These are phyloP conservation scores for Helichrysum umbraculigerum DNA, from an alignment of 129 eudicot species.

Conservation along the genomic window DNA sequence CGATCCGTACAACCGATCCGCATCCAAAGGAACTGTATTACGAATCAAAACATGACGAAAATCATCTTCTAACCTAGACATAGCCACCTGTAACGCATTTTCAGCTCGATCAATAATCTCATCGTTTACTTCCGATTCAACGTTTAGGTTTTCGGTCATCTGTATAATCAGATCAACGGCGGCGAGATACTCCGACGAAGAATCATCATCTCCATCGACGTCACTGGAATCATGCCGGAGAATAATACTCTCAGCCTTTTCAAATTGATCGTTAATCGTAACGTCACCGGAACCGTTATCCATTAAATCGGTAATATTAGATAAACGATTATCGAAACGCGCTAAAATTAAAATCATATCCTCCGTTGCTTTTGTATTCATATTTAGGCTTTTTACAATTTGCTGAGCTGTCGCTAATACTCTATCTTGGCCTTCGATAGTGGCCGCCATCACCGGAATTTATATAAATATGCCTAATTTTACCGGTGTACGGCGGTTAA, in stretches of 20 bases:
- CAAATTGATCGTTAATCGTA: conserved; percentile 32
- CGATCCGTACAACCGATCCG: conserved; percentile 56
- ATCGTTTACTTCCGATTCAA: conserved; percentile 17
- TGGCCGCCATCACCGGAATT: conserved; percentile 44
- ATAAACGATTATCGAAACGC: conserved; percentile 71
- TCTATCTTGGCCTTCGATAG: conserved; percentile 63
- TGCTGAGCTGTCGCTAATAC: conserved; percentile 85
- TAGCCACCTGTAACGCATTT: conserved; percentile 77
- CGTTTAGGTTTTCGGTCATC: conserved; percentile 42
- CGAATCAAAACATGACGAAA: conserved; percentile 55
- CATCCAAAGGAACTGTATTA: conserved; percentile 55
- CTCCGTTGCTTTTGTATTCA: conserved; percentile 53
- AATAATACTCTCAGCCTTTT: conserved; percentile 59
- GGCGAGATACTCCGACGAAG: conserved; percentile 41
- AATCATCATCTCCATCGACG: background rate
- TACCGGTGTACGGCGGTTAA: conserved; percentile 11
- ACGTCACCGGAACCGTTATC: background rate
- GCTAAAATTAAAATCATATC: conserved; percentile 77
- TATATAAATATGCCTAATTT: background rate
- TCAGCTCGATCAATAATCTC: conserved; percentile 63
- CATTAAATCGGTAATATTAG: conserved; percentile 57
- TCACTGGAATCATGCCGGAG: conserved; percentile 34
- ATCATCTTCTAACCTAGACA: conserved; percentile 74
- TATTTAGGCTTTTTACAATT: conserved; percentile 66
- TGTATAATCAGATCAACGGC: conserved; percentile 68